Conservation (phyloP, 805 yeast genomes). For the Candida rishiriensis region DNA sequence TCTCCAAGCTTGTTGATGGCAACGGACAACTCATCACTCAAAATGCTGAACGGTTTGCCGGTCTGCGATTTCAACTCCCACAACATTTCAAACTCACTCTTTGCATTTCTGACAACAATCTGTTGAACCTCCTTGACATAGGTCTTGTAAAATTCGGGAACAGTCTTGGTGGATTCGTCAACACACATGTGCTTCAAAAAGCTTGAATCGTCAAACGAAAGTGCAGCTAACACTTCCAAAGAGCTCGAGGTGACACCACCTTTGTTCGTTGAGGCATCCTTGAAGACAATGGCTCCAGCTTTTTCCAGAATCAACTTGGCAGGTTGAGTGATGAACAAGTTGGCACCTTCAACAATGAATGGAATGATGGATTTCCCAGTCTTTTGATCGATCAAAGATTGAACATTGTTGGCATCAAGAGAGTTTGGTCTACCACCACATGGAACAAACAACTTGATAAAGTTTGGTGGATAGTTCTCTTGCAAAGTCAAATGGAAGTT, state of each 20-base stretch:
- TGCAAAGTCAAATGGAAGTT: constrained; percentile 75
- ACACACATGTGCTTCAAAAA: constrained; percentile 80
- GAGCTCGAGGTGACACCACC: constrained; percentile 99
- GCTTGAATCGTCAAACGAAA: constrained; percentile 80
- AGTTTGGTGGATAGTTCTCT: constrained; percentile 52
- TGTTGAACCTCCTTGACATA: constrained; percentile 83
- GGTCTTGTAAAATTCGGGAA: constrained; percentile 72
- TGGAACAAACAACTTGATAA: constrained; percentile 85
- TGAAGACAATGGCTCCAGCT: constrained; percentile 83
- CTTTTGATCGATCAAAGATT: constrained; percentile 61
- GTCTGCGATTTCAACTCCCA: constrained; percentile 71
- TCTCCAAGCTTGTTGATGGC: constrained; percentile 84
- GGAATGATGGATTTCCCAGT: constrained; percentile 78
- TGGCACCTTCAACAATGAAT: constrained; percentile 96
- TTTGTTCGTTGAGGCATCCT: constrained; percentile 95
- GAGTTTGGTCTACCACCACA: constrained; percentile 99
- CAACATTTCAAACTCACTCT: constrained; percentile 77
- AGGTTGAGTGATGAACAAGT: constrained; percentile 88
- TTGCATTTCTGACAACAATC: constrained; percentile 72
- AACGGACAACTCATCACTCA: constrained; percentile 78
- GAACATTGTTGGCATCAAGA: constrained; percentile 80
- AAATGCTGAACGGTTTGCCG: constrained; percentile 56
- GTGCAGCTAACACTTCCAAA: constrained; percentile 89
- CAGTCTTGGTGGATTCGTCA: constrained; percentile 43
- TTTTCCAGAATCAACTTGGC: constrained; percentile 83